Conservation (phyloP, 495 filamentous ascomycete genomes). For the Xylaria sp. region DNA sequence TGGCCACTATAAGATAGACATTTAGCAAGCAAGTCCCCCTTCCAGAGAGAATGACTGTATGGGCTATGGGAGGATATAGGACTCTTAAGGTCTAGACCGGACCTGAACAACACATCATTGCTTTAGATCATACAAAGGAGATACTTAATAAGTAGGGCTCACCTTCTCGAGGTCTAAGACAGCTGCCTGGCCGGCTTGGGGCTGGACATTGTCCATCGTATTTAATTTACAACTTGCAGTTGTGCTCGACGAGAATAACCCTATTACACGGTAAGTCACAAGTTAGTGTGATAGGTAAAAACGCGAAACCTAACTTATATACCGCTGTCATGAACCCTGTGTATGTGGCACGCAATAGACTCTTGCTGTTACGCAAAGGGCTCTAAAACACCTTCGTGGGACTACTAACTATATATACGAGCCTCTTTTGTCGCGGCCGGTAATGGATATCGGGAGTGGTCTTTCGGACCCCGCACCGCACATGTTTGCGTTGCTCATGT, state of each 20-base stretch:
- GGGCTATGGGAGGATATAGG: not conserved
- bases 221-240: not conserved
- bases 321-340: no score
- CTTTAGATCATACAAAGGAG: not conserved
- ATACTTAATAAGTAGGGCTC: not conserved
- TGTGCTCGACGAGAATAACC: not conserved
- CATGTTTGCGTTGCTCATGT: not conserved
- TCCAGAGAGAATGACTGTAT: not conserved
- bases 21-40: not conserved
- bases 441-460: constrained; percentile 13
- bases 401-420: no score
- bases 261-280: not conserved
- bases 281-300: not conserved
- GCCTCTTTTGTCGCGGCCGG: no score
- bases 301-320: not conserved
- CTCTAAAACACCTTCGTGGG: no score
- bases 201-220: constrained; percentile 1
- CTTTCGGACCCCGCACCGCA: constrained; percentile 9
- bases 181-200: constrained; percentile 12
- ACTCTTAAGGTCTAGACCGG: not conserved
- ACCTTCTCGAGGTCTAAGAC: constrained; percentile 26
- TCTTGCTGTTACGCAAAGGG: no score
- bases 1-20: constrained; percentile 32
- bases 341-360: no score
- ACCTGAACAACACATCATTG: not conserved